These are phyloP conservation scores for Oryza australiensis DNA, from an alignment of 176 grass and related monocot species.

Conservation along the genomic window DNA sequence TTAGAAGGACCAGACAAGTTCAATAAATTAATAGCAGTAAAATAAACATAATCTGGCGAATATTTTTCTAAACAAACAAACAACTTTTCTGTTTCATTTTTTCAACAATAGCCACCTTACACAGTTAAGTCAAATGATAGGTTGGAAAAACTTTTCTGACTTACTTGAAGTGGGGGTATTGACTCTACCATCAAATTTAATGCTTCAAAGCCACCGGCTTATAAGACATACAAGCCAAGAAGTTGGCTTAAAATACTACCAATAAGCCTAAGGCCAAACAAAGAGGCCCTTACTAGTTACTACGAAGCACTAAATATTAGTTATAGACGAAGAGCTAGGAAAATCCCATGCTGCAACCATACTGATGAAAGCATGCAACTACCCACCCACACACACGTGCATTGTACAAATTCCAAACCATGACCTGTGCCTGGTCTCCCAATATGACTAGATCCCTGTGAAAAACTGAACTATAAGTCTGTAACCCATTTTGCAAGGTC, in stretches of 20 bases:
- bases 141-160: no score
- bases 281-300: not conserved
- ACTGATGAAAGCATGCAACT: not conserved
- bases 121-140: no score
- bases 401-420: not conserved
- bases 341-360: slow-evolving; percentile 1
- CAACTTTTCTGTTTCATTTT: no score
- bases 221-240: no score
- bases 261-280: no score
- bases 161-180: no score
- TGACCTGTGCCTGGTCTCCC: not conserved
- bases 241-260: no score
- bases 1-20: slow-evolving; percentile 30
- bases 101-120: no score
- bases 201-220: no score
- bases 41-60: slow-evolving; percentile 8
- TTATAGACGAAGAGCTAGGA: not conserved
- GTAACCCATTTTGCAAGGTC: not conserved
- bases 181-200: no score
- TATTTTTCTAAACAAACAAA: not conserved
- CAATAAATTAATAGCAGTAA: slow-evolving; percentile 8
- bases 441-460: not conserved
- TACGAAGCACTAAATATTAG: not conserved
- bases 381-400: slow-evolving; percentile 3
- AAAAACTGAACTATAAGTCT: not conserved